A percentile compares a stretch with the other conserved stretches of the same genome.
Conservation (phyloP, 2,329 filamentous ascomycete species). For the Volutella citrinella region DNA sequence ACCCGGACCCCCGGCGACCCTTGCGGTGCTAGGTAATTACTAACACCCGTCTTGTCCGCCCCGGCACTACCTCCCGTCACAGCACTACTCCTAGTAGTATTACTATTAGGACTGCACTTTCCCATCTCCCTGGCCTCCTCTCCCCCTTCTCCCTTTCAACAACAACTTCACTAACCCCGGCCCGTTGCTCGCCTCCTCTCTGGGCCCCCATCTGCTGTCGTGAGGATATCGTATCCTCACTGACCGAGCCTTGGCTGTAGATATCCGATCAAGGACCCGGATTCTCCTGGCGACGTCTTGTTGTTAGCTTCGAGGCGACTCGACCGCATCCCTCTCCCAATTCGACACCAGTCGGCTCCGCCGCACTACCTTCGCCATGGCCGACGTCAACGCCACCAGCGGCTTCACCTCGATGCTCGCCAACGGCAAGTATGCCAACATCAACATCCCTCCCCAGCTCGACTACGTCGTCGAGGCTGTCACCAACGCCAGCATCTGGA, state of each 20-base stretch:
- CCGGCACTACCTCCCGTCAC: conserved; percentile 9
- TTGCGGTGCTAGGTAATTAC: conserved; percentile 12
- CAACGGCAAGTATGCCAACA: conserved; percentile 50
- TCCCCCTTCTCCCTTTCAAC: conserved; percentile 5
- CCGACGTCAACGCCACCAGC: conserved; percentile 61
- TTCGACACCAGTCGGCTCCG: too few species aligned
- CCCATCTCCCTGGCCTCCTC: conserved; percentile 4
- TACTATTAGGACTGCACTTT: conserved; percentile 5
- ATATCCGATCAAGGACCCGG: too few species aligned
- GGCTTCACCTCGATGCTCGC: conserved; percentile 69
- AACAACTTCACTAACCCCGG: too few species aligned
- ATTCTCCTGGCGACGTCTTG: too few species aligned
- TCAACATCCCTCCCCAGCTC: conserved; percentile 53
- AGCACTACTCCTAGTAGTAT: conserved; percentile 3
- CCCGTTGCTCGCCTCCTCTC: too few species aligned
- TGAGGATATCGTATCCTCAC: too few species aligned
- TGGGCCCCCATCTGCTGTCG: too few species aligned
- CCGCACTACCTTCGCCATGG: too few species aligned
- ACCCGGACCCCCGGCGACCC: conserved; percentile 7
- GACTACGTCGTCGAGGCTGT: conserved; percentile 53
- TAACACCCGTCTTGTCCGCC: too few species aligned
- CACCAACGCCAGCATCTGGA: conserved; percentile 56
- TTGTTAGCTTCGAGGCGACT: too few species aligned
- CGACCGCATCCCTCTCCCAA: too few species aligned
- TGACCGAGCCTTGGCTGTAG: too few species aligned